Evolutionary conservation across 176 grass and related monocot genomes (phyloP), one percentile per base, ranked within the genome.

Genomic region (Juncus inflexus): DNA sequence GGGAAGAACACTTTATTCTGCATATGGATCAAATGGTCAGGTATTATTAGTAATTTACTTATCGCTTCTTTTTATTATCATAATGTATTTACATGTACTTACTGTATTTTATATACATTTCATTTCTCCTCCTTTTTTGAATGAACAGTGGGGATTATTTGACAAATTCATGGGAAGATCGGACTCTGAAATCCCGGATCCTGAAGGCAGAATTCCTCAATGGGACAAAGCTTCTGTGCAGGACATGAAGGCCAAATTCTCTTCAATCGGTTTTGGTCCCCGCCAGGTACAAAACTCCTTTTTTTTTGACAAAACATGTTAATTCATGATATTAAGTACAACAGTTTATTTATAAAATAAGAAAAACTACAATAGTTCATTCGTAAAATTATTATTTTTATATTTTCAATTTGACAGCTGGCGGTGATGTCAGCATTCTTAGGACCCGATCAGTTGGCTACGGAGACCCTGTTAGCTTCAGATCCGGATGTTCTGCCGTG

Each of bases 21-120:
- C 87, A 55, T 99, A 99, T 51, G 94, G 94, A 70, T 99, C 94
- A 49, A 99, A 68, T 70, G 94, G 94, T 61, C 94, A 97, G 94
- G 94, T 91, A 78, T 37, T 38, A 36, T 28, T 28, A 28, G 0
- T 28, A 14, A 36, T 15, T 42, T 65, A 8, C 41, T 13, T 2
- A 65, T 10, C 8, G 10, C 8, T 65, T 65, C 8, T 47, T 65
- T 65, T 6, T 47, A 47, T 9, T 47, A 47, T 47, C 9, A 47
- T 9, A 47, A 6, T 9, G 2, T 9, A 47, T 6, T 47, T 47
- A 6, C 43, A 47, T 47, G 43, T 9, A 9, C 43, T 1, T 1
- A 9, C 14, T 13, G 7, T 6, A 16, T 63, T 8, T 14, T 55
- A 40, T 47, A 47, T 47, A 5, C 43, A 47, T 6, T 47, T 9